Evolutionary conservation across 768 basidiomycete species (phyloP), one percentile per base, ranked within the genome.

Genomic region (Daedaleopsis sinensis): DNA sequence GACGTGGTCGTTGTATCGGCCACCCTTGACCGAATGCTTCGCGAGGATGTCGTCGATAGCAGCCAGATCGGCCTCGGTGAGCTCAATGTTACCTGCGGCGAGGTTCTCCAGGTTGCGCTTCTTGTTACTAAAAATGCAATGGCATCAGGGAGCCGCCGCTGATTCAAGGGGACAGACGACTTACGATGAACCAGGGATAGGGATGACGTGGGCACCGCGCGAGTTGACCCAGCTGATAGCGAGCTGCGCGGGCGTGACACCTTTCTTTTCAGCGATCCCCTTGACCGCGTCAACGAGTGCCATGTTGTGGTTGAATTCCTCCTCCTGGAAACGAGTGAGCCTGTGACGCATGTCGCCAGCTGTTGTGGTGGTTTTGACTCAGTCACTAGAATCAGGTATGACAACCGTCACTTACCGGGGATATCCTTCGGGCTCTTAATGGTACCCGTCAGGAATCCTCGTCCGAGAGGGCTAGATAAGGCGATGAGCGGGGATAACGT

Each of bases 361-460:
- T 50, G 27, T 3, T 32, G 27, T 32, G 27, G 27, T 7, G n/a
- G n/a, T 32, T 32, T 32, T 32, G 27, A 32, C 4, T 32, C 21
- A 13, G 18, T 56, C 5, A 15, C n/a, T 16, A 46, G 13, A 4
- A 23, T 43, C 42, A 21, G 21, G 5, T 35, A 13, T 15, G 3
- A 44, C 27, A 52, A 24, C 19, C 13, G 10, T 9, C 12, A 64
- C 71, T 21, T 43, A 71, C 73, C 65, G 24, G 76, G 71, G 15
- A 78, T 42, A 53, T 78, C 76, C 3, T 70, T 66, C 13, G 52
- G 53, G 27, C 63, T 72, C 65, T 79, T 82, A 68, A 85, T 77
- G 36, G 78, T 69, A 0, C 85, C 84, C 0, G 82, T 81, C 36
- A 87, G 72, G 69, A 85, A 77, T 3, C 85, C 84, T 18, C 77